Conservation (phyloP, 1,284 basidiomycete genomes). For the Cryptococcus neoformans region DNA sequence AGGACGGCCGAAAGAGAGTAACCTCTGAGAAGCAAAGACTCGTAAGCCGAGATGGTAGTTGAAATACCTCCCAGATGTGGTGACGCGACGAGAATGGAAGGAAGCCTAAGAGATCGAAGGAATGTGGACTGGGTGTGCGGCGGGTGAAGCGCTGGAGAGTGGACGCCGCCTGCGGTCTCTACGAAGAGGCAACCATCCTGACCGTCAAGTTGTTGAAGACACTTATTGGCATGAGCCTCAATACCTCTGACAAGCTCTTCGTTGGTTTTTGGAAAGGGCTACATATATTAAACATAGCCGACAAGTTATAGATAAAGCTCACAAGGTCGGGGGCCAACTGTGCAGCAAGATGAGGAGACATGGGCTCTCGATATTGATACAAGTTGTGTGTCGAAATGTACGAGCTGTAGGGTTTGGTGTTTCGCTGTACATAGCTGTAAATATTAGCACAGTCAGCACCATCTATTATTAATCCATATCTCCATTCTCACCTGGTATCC, state of each 20-base stretch:
- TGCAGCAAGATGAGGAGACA: conserved; percentile 89
- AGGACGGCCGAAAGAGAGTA: conserved; percentile 86
- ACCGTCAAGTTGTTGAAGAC: conserved; percentile 46
- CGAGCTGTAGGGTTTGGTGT: conserved; percentile 52
- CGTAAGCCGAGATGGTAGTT: conserved; percentile 89
- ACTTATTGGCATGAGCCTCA: conserved; percentile 59
- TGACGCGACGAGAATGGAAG: conserved; percentile 83
- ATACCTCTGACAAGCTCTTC: conserved; percentile 67
- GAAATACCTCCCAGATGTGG: conserved; percentile 91
- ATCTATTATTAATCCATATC: too few species aligned
- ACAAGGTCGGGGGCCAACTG: conserved; percentile 56
- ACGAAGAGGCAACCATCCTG: conserved; percentile 66
- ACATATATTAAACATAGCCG: conserved; percentile 1
- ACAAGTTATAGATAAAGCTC: conserved; percentile 8
- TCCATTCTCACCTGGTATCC: conserved; percentile 63
- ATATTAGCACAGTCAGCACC: background rate
- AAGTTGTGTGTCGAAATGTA: conserved; percentile 67
- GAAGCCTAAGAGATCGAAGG: conserved; percentile 80
- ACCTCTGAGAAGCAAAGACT: conserved; percentile 83
- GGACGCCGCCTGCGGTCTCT: conserved; percentile 94
- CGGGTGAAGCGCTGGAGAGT: conserved; percentile 77
- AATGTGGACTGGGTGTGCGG: conserved; percentile 82
- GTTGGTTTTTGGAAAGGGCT: conserved; percentile 52
- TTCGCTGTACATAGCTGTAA: conserved; percentile 65
- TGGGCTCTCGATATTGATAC: conserved; percentile 80